Percentiles rank a stretch among this genome's conserved stretches.
Evolutionary conservation across 148 eudicot genomes (phyloP).

Genomic region (Chenopodium quinoa): DNA sequence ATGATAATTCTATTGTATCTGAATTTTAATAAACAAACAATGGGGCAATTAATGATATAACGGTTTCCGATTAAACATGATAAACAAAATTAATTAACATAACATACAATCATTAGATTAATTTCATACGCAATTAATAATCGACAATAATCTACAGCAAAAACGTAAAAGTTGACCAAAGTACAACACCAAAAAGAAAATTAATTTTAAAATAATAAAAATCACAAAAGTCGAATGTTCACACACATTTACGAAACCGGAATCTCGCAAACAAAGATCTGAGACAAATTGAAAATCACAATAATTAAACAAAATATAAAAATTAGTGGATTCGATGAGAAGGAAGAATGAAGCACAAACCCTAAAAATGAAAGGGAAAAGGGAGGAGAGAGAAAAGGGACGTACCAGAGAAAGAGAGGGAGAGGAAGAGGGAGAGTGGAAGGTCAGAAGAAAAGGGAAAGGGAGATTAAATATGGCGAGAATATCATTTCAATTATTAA

Average conservation of each 20-base stretch:
- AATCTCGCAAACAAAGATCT: neutral
- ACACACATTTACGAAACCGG: neutral
- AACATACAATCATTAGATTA: neutral
- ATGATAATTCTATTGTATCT: neutral
- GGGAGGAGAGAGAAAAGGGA: neutral
- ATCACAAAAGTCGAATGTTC: neutral
- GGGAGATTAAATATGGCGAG: neutral
- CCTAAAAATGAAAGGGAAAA: neutral
- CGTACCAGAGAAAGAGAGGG: conserved; percentile 26
- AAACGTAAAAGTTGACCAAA: neutral
- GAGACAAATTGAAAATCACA: neutral
- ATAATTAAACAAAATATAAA: no score
- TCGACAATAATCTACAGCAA: neutral
- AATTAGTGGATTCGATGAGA: neutral
- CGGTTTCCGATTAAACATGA: neutral
- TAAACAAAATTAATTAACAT: neutral
- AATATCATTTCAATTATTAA: neutral
- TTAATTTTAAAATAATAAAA: neutral
- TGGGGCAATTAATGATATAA: neutral
- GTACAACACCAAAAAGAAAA: conserved; percentile 1
- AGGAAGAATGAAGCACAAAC: neutral
- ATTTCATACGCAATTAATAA: neutral
- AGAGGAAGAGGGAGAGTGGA: neutral
- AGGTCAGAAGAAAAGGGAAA: neutral
- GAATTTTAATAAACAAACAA: neutral